Percentiles rank a stretch among this genome's conserved stretches.
Conservation (phyloP, 768 basidiomycete genomes). For the Mycena floridula region DNA sequence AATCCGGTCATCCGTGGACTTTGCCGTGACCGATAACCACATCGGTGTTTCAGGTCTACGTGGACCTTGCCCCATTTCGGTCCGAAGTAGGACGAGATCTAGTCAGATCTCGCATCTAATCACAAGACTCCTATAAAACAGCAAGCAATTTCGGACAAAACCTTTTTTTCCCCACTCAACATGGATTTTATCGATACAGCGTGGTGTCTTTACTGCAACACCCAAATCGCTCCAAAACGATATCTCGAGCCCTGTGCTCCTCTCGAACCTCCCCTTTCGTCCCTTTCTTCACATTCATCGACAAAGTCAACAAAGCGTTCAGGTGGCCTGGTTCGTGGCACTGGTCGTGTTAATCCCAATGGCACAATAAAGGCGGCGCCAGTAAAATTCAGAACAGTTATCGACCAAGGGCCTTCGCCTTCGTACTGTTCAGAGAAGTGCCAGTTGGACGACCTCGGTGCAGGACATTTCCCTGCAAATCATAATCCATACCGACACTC, state of each 20-base stretch:
- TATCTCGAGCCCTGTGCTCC: slow-evolving; percentile 18
- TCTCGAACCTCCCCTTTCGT: slow-evolving; percentile 15
- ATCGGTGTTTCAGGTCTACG: no score
- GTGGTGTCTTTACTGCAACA: slow-evolving; percentile 79
- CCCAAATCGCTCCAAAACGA: slow-evolving; percentile 78
- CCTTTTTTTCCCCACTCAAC: slow-evolving; percentile 11
- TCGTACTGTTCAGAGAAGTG: slow-evolving; percentile 84
- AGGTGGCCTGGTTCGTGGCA: slow-evolving; percentile 60
- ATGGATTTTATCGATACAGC: slow-evolving; percentile 70
- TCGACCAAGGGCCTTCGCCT: slow-evolving; percentile 75
- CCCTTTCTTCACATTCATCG: slow-evolving; percentile 31
- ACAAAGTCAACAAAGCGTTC: slow-evolving; percentile 23
- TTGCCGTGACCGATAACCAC: no score
- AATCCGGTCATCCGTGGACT: no score
- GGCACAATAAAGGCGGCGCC: slow-evolving; percentile 39
- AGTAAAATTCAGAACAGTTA: slow-evolving; percentile 40
- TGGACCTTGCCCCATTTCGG: no score
- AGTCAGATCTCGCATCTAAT: no score
- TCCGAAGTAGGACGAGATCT: no score
- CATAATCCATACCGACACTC: slow-evolving; percentile 41
- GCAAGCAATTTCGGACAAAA: no score
- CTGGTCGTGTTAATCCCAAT: slow-evolving; percentile 55
- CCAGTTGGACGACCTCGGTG: slow-evolving; percentile 47
- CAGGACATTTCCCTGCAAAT: slow-evolving; percentile 35
- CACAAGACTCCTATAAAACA: no score